phyloP scores from a whole-genome alignment of 148 eudicot genomes.

The Chenopodium suecicum region DNA sequence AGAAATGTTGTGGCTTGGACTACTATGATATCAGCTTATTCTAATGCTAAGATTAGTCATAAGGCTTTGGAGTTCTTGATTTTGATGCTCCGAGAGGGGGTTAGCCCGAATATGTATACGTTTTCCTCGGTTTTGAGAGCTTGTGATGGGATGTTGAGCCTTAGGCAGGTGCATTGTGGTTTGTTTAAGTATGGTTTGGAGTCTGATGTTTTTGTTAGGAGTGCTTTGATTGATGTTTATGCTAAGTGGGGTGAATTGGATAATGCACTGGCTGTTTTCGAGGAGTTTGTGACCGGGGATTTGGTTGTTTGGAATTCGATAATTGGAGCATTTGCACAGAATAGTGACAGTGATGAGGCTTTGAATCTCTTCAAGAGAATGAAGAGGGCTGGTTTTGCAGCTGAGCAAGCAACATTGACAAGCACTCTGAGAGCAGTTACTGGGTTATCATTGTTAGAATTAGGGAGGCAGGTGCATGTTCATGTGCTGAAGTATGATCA shows the following conservation, averaged over 20 bases:
- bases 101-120: constrained; percentile 48
- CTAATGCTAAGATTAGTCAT: constrained; percentile 30
- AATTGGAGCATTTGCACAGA: constrained; percentile 55
- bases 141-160: constrained; percentile 38
- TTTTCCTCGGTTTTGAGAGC: constrained; percentile 49
- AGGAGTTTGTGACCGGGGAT: constrained; percentile 45
- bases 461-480: constrained; percentile 53
- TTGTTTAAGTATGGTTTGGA: constrained; percentile 41
- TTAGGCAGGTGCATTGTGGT: constrained; percentile 45
- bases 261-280: constrained; percentile 41
- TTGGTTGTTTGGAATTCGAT: constrained; percentile 56
- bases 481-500: constrained; percentile 42
- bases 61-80: constrained; percentile 39
- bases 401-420: constrained; percentile 40
- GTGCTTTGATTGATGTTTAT: constrained; percentile 47
- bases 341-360: constrained; percentile 42
- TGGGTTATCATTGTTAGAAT: constrained; percentile 44
- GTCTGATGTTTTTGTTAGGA: constrained; percentile 48
- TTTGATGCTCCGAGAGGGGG: constrained; percentile 43
- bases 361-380: constrained; percentile 39
- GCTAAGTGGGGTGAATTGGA: constrained; percentile 50
- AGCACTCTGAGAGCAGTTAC: constrained; percentile 49
- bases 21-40: constrained; percentile 48
- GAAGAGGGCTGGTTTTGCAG: constrained; percentile 42
- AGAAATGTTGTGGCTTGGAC: constrained; percentile 55